These are phyloP conservation scores for Botryotinia narcissicola DNA, from an alignment of 2,329 filamentous ascomycete genomes.

Conservation along the genomic window DNA sequence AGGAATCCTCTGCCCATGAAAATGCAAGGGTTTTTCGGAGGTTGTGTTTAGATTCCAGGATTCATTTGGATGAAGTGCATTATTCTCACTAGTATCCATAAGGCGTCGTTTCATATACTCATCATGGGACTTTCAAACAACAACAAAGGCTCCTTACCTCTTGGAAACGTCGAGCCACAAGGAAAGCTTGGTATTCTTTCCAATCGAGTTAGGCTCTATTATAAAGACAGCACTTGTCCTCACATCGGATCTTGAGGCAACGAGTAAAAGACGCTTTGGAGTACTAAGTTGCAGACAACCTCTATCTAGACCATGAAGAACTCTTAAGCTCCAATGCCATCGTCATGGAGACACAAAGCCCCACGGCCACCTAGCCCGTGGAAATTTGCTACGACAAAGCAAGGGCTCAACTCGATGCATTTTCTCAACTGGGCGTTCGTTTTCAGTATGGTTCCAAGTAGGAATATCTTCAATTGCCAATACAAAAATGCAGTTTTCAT, in stretches of 20 bases:
- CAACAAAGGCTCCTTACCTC: neutral
- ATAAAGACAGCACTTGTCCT: neutral
- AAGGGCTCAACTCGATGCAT: neutral
- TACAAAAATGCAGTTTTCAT: neutral
- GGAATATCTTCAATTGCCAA: too few relatives aligned
- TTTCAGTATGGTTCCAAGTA: neutral
- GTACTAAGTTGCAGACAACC: neutral
- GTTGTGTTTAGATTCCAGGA: neutral
- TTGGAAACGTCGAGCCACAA: accelerated
- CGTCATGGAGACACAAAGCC: neutral
- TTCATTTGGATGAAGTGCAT: neutral
- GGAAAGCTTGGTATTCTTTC: neutral
- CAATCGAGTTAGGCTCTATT: neutral
- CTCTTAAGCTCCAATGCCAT: neutral
- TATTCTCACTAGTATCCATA: neutral
- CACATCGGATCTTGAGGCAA: neutral
- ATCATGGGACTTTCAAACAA: neutral
- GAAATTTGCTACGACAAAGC: neutral
- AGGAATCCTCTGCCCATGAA: neutral
- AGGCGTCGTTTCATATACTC: neutral
- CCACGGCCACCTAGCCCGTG: neutral
- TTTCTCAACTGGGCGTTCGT: neutral
- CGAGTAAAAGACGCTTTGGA: neutral
- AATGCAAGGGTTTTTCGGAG: neutral
- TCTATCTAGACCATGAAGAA: neutral